Conservation (phyloP, 768 basidiomycete genomes). For the Lactarius trivialis region DNA sequence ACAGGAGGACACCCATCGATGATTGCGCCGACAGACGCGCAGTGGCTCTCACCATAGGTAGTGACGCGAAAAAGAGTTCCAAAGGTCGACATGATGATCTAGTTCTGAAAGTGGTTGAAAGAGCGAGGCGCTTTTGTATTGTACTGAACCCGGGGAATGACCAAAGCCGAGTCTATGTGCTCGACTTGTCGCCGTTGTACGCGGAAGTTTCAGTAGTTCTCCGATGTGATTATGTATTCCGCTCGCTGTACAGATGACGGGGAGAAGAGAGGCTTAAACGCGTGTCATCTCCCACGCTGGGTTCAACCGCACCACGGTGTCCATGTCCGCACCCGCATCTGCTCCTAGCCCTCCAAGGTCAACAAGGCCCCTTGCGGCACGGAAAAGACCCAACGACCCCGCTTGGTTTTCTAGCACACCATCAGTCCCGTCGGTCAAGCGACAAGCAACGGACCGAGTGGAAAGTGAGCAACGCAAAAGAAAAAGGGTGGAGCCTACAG, state of each 20-base stretch:
- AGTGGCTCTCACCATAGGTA: slow-evolving; percentile 97
- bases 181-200: slow-evolving; percentile 1
- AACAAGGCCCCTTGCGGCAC: slow-evolving; percentile 23
- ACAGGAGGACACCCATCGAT: slow-evolving; percentile 97
- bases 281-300: slow-evolving; percentile 15
- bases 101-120: neutral
- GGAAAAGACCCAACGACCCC: slow-evolving; percentile 38
- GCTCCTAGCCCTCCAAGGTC: slow-evolving; percentile 12
- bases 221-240: slow-evolving; percentile 12
- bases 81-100: slow-evolving; percentile 79
- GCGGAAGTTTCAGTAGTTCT: slow-evolving; percentile 7
- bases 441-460: slow-evolving; percentile 58
- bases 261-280: neutral
- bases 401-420: slow-evolving; percentile 47
- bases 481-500: slow-evolving; percentile 52
- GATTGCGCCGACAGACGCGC: slow-evolving; percentile 93
- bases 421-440: slow-evolving; percentile 34
- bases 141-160: slow-evolving; percentile 4
- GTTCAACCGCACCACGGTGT: slow-evolving; percentile 8
- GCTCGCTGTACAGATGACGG: neutral
- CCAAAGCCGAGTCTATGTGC: neutral
- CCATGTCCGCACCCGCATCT: slow-evolving; percentile 11
- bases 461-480: slow-evolving; percentile 74
- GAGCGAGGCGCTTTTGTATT: neutral
- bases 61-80: slow-evolving; percentile 90